Evolutionary conservation across 805 yeast species (phyloP), one percentile per base, ranked within the genome.

Genomic region (Cyberlindnera sargentensis): DNA sequence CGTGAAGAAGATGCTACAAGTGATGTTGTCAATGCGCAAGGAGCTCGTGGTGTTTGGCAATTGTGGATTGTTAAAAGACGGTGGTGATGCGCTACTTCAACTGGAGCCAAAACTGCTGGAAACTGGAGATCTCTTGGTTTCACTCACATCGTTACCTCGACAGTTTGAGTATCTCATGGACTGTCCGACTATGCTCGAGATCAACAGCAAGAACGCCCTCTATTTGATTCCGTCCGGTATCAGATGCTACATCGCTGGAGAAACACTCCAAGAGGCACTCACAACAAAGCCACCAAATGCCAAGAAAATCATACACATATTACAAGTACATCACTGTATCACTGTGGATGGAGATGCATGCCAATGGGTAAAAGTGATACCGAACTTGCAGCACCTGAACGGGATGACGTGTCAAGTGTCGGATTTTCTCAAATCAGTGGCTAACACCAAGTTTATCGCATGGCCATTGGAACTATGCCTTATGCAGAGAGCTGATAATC

Each of bases 381-480:
- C 93, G 3, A 78, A 82, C 49, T 57, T 83, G 40, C 74, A 73
- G 45, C 89, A 82, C 56, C 66, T 83, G 48, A 82, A 81, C 58
- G 84, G 83, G 24, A 72, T 78, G 50, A 78, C 90, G 0, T 80
- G 89, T 0, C 68, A 68, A 8, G 71, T 84, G 3, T 67, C 88
- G 9, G 67, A 70, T 25, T 84, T 75, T 57, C 66, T 80, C 37
- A 67, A 65, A 40, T 66, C 71, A 0, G 78, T 76, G 3, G 70
- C 67, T 29, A 75, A 74, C 49, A 68, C 67, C 27, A 80, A 80
- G 53, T 77, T 69, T 43, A 73, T 84, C 2, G 61, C 78, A 36
- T 85, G 95, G 95, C 95, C 95, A 0, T 63, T 82, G 53, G 76
- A 74, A 37, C 63, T 84, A 23, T 82, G 90, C 53, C 67, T 76